Conservation (phyloP, 768 basidiomycete genomes). For the Suillus cothurnatus region DNA sequence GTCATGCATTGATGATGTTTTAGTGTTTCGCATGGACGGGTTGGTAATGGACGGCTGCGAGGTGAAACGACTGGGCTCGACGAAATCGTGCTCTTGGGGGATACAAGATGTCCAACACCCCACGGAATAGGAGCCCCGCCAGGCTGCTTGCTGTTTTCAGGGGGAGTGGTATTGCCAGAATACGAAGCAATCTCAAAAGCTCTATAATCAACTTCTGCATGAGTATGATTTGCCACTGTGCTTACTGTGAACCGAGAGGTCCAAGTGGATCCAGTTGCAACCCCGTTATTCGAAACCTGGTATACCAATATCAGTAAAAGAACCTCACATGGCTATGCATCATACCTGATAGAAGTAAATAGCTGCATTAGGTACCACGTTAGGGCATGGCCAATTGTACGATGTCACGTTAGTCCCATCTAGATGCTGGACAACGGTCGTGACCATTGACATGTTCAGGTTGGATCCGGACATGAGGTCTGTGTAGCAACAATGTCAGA, state of each 20-base stretch:
- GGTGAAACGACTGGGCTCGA: neutral
- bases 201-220: neutral
- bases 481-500: conserved; percentile 8
- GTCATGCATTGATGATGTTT: neutral
- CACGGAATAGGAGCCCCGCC: conserved; percentile 40
- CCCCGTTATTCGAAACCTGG: conserved; percentile 35
- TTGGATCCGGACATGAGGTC: conserved; percentile 45
- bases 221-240: neutral
- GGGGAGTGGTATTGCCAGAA: conserved; percentile 27
- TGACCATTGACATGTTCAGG: conserved; percentile 35
- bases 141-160: conserved; percentile 34
- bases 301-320: neutral
- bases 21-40: neutral
- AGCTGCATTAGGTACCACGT: conserved; percentile 37
- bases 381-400: conserved; percentile 40
- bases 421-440: conserved; percentile 29
- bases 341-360: conserved; percentile 45
- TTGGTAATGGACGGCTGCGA: neutral
- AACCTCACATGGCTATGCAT: neutral
- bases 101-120: conserved; percentile 32
- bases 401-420: conserved; percentile 39
- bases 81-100: neutral
- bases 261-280: conserved; percentile 30
- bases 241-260: conserved; percentile 43
- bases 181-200: conserved; percentile 35